These are phyloP conservation scores for Mycena rebaudengoi DNA, from an alignment of 768 basidiomycete species.

Conservation along the genomic window DNA sequence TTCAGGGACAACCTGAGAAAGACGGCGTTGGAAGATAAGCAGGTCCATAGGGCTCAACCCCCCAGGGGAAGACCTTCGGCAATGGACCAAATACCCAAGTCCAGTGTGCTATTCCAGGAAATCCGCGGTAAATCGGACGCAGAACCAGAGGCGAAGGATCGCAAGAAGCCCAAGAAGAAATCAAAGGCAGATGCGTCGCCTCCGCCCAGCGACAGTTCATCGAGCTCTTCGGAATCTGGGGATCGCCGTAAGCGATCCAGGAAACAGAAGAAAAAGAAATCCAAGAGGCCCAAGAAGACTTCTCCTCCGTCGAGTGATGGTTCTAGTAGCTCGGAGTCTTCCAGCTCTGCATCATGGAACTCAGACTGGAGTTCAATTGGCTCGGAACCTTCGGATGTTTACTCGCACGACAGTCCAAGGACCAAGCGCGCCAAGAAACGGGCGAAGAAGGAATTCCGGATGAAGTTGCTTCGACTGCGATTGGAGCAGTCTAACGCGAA, in stretches of 20 bases:
- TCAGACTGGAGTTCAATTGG: neutral
- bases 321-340: too few relatives aligned
- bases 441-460: neutral
- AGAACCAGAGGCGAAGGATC: too few relatives aligned
- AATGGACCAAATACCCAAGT: too few relatives aligned
- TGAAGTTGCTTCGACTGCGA: neutral
- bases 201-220: too few relatives aligned
- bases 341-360: too few relatives aligned
- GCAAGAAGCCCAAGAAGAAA: too few relatives aligned
- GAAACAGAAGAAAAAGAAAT: neutral
- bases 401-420: neutral
- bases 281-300: neutral
- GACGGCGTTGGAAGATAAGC: too few relatives aligned
- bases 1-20: too few relatives aligned
- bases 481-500: slow-evolving; percentile 20
- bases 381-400: neutral
- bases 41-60: too few relatives aligned
- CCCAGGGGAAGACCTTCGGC: too few relatives aligned
- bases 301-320: neutral
- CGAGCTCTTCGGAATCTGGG: neutral
- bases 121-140: too few relatives aligned
- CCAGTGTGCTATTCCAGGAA: too few relatives aligned
- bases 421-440: neutral
- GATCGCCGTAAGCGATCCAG: neutral
- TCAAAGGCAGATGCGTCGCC: neutral